A percentile compares a stretch with the other conserved stretches of the same genome.
phyloP scores from a whole-genome alignment of 192 early-diverging fungal genomes.

The Coemansia sp. region DNA sequence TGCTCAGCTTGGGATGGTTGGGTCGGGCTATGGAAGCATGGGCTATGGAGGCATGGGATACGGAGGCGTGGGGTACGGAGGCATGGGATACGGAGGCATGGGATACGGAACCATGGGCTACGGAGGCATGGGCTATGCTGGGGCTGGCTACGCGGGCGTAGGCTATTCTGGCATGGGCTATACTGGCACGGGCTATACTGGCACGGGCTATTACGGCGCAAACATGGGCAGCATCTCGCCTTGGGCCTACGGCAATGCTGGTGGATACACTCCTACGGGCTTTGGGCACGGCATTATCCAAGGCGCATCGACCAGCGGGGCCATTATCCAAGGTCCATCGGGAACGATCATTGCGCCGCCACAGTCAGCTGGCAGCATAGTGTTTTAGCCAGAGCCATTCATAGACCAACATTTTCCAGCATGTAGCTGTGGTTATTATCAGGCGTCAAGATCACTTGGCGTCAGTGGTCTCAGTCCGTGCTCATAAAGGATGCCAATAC shows the following conservation, averaged over 20 bases:
- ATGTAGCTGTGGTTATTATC: no score
- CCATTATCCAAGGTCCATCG: conserved; percentile 18
- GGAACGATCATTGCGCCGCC: conserved; percentile 21
- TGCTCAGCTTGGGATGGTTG: not conserved
- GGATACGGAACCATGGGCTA: not conserved
- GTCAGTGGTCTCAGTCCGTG: no score
- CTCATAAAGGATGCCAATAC: no score
- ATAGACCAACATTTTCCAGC: not conserved
- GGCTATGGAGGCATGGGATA: not conserved
- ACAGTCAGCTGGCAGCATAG: conserved; percentile 26
- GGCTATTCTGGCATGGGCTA: not conserved
- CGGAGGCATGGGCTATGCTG: not conserved
- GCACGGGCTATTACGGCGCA: not conserved
- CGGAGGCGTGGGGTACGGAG: not conserved
- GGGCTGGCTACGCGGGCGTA: conserved; percentile 1
- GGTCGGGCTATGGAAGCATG: not conserved
- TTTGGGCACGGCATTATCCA: conserved; percentile 22
- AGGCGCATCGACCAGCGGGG: conserved; percentile 15
- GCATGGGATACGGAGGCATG: not conserved
- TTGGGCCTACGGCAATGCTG: conserved; percentile 4
- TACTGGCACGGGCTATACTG: not conserved
- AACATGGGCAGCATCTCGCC: not conserved
- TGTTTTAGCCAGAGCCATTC: conserved; percentile 9
- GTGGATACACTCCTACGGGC: conserved; percentile 15
- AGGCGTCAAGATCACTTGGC: no score